A percentile compares a stretch with the other conserved stretches of the same genome.
Evolutionary conservation across 768 basidiomycete species (phyloP).

Genomic region (Phlegmacium glaucopus): DNA sequence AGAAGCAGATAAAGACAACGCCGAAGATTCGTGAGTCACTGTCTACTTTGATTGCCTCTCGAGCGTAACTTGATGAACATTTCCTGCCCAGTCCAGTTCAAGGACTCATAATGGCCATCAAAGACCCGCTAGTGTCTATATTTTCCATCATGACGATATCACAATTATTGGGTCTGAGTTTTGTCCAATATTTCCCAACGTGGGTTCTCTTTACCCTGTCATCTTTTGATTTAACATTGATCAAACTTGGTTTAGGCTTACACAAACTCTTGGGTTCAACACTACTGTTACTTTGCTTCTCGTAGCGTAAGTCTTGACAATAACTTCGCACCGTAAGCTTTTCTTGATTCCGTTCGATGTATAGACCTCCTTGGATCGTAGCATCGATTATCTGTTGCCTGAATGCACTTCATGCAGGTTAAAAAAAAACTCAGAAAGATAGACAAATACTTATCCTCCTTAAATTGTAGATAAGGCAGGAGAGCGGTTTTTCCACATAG

Average conservation of each 20-base stretch:
- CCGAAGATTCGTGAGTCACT: conserved; percentile 49
- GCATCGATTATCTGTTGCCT: conserved; percentile 45
- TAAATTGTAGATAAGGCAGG: conserved; percentile 45
- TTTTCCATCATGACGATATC: conserved; percentile 51
- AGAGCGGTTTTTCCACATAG: conserved; percentile 62
- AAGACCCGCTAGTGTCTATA: conserved; percentile 50
- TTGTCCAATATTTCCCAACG: conserved; percentile 60
- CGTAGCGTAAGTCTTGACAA: conserved; percentile 43
- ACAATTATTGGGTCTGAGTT: conserved; percentile 54
- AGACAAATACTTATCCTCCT: not conserved
- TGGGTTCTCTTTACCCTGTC: conserved; percentile 12
- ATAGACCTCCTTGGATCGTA: conserved; percentile 64
- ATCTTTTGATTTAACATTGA: too few relatives aligned
- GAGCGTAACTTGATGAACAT: not conserved
- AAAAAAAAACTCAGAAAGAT: not conserved
- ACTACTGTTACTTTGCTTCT: conserved; percentile 59
- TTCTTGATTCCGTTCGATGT: not conserved
- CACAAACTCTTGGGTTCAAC: conserved; percentile 58
- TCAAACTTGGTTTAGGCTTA: conserved; percentile 33
- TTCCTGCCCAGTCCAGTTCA: conserved; percentile 34
- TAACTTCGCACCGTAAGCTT: not conserved
- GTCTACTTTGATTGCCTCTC: not conserved
- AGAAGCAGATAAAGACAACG: conserved; percentile 61
- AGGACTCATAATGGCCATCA: conserved; percentile 54
- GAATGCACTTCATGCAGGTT: conserved; percentile 54